These are phyloP conservation scores for Ascochyta lentis DNA, from an alignment of 2,329 filamentous ascomycete species.

Conservation along the genomic window DNA sequence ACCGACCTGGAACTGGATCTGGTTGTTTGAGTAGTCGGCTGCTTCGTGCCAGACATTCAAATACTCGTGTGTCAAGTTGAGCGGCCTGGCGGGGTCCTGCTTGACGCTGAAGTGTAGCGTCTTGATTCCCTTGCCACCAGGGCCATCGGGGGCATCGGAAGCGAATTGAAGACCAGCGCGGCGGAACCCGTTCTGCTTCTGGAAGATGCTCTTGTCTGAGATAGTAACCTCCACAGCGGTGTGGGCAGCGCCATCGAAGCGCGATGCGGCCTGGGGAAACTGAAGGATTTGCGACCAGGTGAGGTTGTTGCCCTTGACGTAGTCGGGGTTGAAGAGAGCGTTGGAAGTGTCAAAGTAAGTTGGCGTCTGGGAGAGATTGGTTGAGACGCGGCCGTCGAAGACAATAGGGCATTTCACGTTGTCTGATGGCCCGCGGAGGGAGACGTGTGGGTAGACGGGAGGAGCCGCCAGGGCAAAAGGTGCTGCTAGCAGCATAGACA, in stretches of 20 bases:
- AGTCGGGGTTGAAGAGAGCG: slow-evolving; percentile 59
- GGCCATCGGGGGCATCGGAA: slow-evolving; percentile 59
- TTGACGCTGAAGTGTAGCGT: slow-evolving; percentile 67
- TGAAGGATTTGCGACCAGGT: slow-evolving; percentile 60
- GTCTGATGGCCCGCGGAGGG: slow-evolving; percentile 4
- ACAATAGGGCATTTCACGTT: slow-evolving; percentile 45
- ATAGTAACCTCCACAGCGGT: slow-evolving; percentile 63
- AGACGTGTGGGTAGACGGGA: slow-evolving; percentile 5
- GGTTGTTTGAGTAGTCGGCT: slow-evolving; percentile 50
- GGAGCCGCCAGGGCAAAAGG: slow-evolving; percentile 37
- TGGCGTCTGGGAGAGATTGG: slow-evolving; percentile 25
- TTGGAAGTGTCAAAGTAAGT: slow-evolving; percentile 45
- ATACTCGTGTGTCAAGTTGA: slow-evolving; percentile 69
- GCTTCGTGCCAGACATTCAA: slow-evolving; percentile 53
- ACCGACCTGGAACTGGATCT: slow-evolving; percentile 62
- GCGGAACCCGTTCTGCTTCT: slow-evolving; percentile 66
- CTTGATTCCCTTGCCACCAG: slow-evolving; percentile 62
- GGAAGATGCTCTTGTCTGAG: slow-evolving; percentile 66
- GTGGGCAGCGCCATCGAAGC: slow-evolving; percentile 55
- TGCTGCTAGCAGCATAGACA: slow-evolving; percentile 28
- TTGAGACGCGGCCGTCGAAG: slow-evolving; percentile 47
- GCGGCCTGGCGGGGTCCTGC: slow-evolving; percentile 58
- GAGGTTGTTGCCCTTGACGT: slow-evolving; percentile 61
- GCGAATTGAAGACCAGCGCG: slow-evolving; percentile 64
- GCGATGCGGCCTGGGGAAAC: slow-evolving; percentile 54